Conservation (phyloP, 129 eudicot genomes). For the Centrapalus pauciflorus region DNA sequence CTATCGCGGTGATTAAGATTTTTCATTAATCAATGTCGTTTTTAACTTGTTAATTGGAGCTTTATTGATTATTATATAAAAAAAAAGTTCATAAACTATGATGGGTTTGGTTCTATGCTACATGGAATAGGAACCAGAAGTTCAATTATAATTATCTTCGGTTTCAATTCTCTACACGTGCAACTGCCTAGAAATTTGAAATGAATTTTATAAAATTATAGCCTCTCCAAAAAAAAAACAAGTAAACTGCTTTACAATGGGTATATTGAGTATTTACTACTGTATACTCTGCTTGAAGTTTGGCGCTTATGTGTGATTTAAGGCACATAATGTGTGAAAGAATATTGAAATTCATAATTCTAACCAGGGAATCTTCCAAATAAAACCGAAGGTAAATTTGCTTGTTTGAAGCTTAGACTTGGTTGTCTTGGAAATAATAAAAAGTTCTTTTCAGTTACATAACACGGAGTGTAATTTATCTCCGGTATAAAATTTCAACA, state of each 20-base stretch:
- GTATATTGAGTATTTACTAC: neutral
- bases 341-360: neutral
- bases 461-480: neutral
- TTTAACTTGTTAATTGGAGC: constrained; percentile 7
- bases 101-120: neutral
- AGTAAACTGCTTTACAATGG: neutral
- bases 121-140: neutral
- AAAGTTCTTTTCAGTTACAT: neutral
- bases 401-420: neutral
- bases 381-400: neutral
- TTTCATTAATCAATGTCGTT: neutral
- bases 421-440: neutral
- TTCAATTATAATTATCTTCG: neutral
- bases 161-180: constrained; percentile 1
- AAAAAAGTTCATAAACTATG: neutral
- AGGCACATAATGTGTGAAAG: neutral
- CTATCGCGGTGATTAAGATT: constrained; percentile 10
- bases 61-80: neutral
- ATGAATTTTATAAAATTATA: too few species aligned
- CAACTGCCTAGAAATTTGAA: constrained; percentile 8
- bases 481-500: neutral
- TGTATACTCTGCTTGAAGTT: neutral
- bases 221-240: too few species aligned
- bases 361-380: neutral
- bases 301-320: neutral